phyloP scores from a whole-genome alignment of 2,329 filamentous ascomycete genomes.

The Grosmannia huntii region DNA sequence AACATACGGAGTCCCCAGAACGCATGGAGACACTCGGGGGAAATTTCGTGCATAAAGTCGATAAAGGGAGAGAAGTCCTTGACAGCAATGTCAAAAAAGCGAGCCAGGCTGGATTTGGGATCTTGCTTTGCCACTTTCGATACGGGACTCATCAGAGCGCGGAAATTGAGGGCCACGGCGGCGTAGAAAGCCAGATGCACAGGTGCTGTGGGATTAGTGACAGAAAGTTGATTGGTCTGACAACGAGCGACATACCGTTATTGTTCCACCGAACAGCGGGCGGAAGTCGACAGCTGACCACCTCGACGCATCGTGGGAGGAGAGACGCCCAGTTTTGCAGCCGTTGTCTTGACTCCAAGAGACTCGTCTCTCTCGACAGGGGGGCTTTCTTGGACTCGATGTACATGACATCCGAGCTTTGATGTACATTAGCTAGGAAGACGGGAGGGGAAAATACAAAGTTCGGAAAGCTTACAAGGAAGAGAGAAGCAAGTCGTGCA shows the following conservation, averaged over 20 bases:
- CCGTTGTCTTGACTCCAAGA: conserved; percentile 17
- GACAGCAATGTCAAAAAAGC: conserved; percentile 22
- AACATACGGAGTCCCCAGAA: conserved; percentile 33
- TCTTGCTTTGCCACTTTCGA: conserved; percentile 26
- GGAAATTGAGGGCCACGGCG: conserved; percentile 26
- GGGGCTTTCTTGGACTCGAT: conserved; percentile 10
- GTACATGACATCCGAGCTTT: conserved; percentile 8
- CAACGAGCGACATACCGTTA: conserved; percentile 10
- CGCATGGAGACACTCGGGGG: conserved; percentile 22
- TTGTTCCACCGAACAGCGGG: conserved; percentile 7
- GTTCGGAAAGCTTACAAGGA: conserved; percentile 1
- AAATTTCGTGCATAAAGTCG: conserved; percentile 23
- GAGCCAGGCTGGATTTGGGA: conserved; percentile 22
- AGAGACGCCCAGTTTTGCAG: conserved; percentile 24
- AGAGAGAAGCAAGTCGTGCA: conserved; percentile 18
- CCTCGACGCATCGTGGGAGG: conserved; percentile 22
- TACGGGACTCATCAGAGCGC: conserved; percentile 32
- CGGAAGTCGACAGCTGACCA: conserved; percentile 6
- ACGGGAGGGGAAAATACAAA: background rate
- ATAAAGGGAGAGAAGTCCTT: conserved; percentile 24
- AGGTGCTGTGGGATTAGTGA: conserved; percentile 13
- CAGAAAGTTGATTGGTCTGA: too few relatives aligned
- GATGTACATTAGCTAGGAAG: background rate
- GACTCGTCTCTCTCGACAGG: conserved; percentile 6
- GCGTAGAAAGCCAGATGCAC: conserved; percentile 30